These are phyloP conservation scores for Umbilicus rupestris DNA, from an alignment of 164 flowering plant species.

Conservation along the genomic window DNA sequence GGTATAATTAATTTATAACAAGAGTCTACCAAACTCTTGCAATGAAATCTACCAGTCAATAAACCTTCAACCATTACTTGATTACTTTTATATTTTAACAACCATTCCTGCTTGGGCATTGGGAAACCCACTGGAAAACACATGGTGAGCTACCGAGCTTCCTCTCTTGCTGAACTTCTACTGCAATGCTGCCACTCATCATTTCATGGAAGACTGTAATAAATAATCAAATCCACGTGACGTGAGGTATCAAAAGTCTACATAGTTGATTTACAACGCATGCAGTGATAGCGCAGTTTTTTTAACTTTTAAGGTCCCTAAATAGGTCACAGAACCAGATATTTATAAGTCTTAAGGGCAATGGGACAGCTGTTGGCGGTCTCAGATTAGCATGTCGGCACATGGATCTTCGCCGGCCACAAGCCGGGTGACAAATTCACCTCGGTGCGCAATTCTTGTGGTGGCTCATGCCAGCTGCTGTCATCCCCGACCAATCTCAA, in stretches of 20 bases:
- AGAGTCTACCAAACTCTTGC: background rate
- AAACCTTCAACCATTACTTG: no score
- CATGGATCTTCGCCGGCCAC: background rate
- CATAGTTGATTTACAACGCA: no score
- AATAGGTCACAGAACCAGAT: no score
- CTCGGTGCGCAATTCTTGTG: background rate
- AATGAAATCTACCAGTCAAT: slow-evolving; percentile 1
- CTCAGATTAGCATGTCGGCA: background rate
- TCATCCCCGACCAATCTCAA: background rate
- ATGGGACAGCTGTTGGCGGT: no score
- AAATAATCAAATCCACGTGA: no score
- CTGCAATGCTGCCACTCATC: background rate
- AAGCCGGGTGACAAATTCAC: background rate
- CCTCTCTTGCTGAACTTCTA: background rate
- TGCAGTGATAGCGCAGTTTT: no score
- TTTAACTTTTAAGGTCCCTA: no score
- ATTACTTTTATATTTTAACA: no score
- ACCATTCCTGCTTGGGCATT: no score
- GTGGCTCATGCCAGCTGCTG: slow-evolving; percentile 3
- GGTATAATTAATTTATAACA: background rate
- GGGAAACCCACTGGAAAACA: background rate
- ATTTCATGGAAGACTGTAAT: no score
- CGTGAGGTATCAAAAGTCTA: no score
- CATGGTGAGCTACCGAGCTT: background rate
- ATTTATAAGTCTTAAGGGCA: no score